A percentile compares a stretch with the other conserved stretches of the same genome.
Conservation (phyloP, 176 grass and related monocot genomes). For the Paspalum vaginatum region DNA sequence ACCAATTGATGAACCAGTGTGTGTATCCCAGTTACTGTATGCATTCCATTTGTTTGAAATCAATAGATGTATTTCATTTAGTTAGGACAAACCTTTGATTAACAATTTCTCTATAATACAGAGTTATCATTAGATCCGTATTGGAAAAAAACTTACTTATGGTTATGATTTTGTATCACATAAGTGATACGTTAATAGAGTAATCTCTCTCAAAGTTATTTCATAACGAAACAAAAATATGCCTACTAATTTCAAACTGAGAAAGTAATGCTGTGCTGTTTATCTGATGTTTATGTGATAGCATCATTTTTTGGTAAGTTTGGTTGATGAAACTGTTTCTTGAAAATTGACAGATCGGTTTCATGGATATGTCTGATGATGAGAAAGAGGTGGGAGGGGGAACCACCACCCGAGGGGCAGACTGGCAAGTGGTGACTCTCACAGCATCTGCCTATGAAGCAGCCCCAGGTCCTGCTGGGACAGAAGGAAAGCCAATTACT, state of each 20-base stretch:
- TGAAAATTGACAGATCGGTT: constrained; percentile 13
- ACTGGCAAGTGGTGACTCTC: constrained; percentile 87
- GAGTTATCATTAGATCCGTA: no score
- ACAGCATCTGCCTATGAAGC: constrained; percentile 69
- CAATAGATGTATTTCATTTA: no score
- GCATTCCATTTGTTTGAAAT: background rate
- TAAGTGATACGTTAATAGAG: no score
- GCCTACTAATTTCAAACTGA: no score
- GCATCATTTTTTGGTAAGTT: background rate
- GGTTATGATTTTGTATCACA: no score
- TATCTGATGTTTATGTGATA: background rate
- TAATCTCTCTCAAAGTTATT: no score
- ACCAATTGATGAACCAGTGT: background rate
- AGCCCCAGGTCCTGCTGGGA: constrained; percentile 29
- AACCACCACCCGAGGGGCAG: constrained; percentile 35
- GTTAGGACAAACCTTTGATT: no score
- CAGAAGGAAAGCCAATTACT: constrained; percentile 5
- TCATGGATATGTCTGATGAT: constrained; percentile 59
- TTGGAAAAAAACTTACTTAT: no score
- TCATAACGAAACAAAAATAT: no score
- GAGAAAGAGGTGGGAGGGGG: constrained; percentile 53
- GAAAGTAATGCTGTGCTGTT: background rate
- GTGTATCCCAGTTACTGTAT: background rate
- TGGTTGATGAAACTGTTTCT: background rate
- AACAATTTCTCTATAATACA: no score